Base-by-base conservation (phyloP, 2,329 filamentous ascomycete genomes). In the Paecilomyces niveus region DNA sequence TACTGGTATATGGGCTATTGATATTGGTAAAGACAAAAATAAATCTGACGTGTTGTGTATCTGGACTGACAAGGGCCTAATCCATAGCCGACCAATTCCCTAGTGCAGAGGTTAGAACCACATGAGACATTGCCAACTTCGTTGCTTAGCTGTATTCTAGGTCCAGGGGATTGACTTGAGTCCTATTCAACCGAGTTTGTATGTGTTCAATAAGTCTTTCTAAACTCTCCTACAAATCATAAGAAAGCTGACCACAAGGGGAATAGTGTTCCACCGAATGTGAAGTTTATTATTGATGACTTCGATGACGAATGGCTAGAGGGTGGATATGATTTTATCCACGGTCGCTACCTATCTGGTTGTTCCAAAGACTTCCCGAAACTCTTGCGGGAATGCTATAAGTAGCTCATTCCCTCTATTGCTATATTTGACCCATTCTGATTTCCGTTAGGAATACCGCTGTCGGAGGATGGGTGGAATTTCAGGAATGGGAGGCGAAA, bases 311-410 rank as follows among this genome's bases (percentile, higher is more conserved):
- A 76, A 3, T 86, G 83, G 83, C 66, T 84, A 18, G 77, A 83
- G 59, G 78, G 5, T 65, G 78, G 84, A 54, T 86, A 85, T 57
- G 83, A 86, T 65, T 85, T 84, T 59, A 78, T 86, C 33, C 83
- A 86, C 65, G 78, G 81, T 15, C 76, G 84, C 2, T 78, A 83
- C 57, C 80, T 81, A 1, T 79, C 82, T 15, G 78, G 81, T 75
- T 81, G 78, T 3, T 80, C 85, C 58, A 79, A 77, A 54, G 77
- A 85, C 64, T 85, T 83, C 82, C 75, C 75, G 1, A 72, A 66
- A 15, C 66, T 85, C 0, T 76, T 84, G 58, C 68, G 70, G n/a
- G 74, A 76, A 58, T 72, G 76, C 1, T 71, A 78, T 45, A 76
- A 80, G 81, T 83, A 64, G 3, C 13, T 18, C 5, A 29, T 29